Percentiles rank a stretch among this genome's conserved stretches.
These are phyloP conservation scores for Penicillium sp. DNA, from an alignment of 2,329 filamentous ascomycete species.

Conservation along the genomic window DNA sequence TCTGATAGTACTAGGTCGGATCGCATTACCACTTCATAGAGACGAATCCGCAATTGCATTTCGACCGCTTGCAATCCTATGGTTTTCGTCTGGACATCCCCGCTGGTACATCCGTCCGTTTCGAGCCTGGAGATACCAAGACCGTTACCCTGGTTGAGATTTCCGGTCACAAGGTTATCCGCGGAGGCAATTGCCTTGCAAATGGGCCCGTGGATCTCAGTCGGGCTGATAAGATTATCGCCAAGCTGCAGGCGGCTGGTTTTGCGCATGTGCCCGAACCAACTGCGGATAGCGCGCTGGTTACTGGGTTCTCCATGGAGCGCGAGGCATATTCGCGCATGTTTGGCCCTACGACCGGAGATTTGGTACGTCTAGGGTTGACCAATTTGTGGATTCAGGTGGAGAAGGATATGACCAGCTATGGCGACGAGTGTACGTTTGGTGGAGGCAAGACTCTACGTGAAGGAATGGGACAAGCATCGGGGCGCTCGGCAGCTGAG, in stretches of 20 bases:
- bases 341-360: constrained; percentile 91
- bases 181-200: constrained; percentile 81
- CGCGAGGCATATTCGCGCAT: constrained; percentile 79
- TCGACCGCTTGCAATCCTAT: constrained; percentile 81
- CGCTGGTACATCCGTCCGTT: constrained; percentile 87
- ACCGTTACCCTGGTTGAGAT: constrained; percentile 91
- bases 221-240: constrained; percentile 68
- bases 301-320: constrained; percentile 72
- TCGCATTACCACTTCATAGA: constrained; percentile 97
- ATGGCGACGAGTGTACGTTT: constrained; percentile 94
- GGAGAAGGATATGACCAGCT: constrained; percentile 80
- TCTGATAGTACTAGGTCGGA: constrained; percentile 63
- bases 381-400: constrained; percentile 91
- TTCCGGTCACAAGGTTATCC: constrained; percentile 76
- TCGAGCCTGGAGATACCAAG: constrained; percentile 91
- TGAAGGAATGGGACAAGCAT: constrained; percentile 94
- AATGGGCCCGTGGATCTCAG: constrained; percentile 70
- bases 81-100: constrained; percentile 88
- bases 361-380: constrained; percentile 78
- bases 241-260: constrained; percentile 69
- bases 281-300: constrained; percentile 56
- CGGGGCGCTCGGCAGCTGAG: constrained; percentile 71
- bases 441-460: constrained; percentile 91
- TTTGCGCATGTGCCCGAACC: constrained; percentile 79
- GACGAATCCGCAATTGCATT: constrained; percentile 83